Percentiles rank a stretch among this genome's conserved stretches.
These are phyloP conservation scores for Pseudogymnoascus sp. DNA, from an alignment of 2,329 filamentous ascomycete genomes.

Conservation along the genomic window DNA sequence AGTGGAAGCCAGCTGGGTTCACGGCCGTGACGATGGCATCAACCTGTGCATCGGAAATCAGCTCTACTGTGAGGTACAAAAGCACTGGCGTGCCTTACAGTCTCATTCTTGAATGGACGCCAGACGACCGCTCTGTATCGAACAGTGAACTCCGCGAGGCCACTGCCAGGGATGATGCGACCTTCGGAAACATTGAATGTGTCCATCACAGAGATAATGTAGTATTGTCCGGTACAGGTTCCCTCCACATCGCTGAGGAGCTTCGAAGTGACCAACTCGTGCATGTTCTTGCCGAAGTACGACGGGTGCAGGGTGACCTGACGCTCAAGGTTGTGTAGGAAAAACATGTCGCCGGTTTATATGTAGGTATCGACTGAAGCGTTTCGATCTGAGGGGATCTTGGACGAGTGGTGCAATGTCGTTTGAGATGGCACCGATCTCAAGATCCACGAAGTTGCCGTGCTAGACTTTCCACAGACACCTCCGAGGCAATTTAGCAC, in stretches of 20 bases:
- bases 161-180: constrained; percentile 83
- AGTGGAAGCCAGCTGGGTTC: constrained; percentile 87
- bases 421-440: neutral
- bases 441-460: neutral
- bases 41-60: constrained; percentile 48
- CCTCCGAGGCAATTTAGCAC: neutral
- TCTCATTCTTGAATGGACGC: constrained; percentile 96
- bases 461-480: constrained; percentile 6
- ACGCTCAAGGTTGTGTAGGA: constrained; percentile 93
- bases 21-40: constrained; percentile 90
- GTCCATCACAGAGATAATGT: constrained; percentile 97
- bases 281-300: constrained; percentile 91
- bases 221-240: constrained; percentile 90
- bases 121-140: constrained; percentile 94
- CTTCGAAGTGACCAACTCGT: constrained; percentile 81
- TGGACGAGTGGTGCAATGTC: neutral
- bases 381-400: neutral
- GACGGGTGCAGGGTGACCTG: constrained; percentile 92
- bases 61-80: constrained; percentile 2
- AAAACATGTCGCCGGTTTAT: constrained; percentile 65
- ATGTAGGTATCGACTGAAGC: neutral
- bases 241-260: constrained; percentile 91
- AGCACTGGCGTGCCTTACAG: constrained; percentile 50
- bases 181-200: constrained; percentile 91
- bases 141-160: constrained; percentile 88